Evolutionary conservation across 148 eudicot genomes (phyloP).

Genomic region (Rhododendron kiyosumense): DNA sequence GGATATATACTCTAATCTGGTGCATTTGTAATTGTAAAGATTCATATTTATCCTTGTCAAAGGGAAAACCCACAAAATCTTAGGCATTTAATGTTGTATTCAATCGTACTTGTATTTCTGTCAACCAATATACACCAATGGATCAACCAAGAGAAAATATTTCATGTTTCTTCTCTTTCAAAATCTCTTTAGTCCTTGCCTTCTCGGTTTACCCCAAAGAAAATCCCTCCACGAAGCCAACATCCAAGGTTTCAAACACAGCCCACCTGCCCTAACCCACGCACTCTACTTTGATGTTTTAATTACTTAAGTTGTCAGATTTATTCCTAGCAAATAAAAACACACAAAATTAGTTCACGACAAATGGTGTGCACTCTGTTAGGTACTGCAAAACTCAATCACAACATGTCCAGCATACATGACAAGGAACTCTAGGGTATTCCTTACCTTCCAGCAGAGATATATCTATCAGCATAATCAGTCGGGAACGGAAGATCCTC

Average conservation of each 20-base stretch:
- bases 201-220: neutral
- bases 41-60: neutral
- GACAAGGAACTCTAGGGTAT: neutral
- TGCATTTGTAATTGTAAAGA: neutral
- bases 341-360: neutral
- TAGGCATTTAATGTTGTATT: neutral
- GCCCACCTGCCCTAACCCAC: neutral
- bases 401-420: neutral
- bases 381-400: neutral
- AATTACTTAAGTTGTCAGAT: neutral
- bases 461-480: conserved; percentile 86
- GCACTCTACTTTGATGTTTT: neutral
- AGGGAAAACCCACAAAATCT: neutral
- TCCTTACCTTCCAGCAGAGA: conserved; percentile 84
- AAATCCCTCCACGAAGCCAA: neutral
- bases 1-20: no score
- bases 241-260: neutral
- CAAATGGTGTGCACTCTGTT: neutral
- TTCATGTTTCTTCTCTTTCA: neutral
- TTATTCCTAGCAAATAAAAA: neutral
- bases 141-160: neutral
- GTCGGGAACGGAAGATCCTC: conserved; percentile 85
- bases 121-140: no score
- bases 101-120: neutral
- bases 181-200: neutral